Conservation (phyloP, 2,329 filamentous ascomycete species). For the Fusarium sp. region DNA sequence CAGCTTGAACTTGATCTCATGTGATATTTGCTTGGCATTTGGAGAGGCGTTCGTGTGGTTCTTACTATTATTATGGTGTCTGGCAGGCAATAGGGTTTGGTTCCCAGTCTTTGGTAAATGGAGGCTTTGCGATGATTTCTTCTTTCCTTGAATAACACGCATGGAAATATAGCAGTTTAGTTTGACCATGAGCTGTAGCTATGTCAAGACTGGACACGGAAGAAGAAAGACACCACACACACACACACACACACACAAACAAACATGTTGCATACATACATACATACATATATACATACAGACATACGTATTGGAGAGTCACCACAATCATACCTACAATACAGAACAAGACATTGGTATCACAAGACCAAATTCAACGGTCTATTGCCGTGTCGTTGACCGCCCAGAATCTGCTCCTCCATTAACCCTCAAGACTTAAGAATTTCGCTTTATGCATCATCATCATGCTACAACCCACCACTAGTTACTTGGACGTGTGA, state of each 20-base stretch:
- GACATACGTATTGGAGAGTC: slow-evolving; percentile 28
- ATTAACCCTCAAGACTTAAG: background rate
- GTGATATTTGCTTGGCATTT: slow-evolving; percentile 10
- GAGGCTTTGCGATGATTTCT: slow-evolving; percentile 7
- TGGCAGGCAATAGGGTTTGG: background rate
- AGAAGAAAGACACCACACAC: slow-evolving; percentile 5
- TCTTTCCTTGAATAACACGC: slow-evolving; percentile 20
- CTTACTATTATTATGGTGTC: slow-evolving; percentile 12
- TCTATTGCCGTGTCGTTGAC: slow-evolving; percentile 17
- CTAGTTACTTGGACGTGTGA: background rate
- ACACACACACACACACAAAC: background rate
- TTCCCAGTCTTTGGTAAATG: slow-evolving; percentile 13
- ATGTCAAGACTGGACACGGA: slow-evolving; percentile 14
- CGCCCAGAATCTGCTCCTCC: background rate
- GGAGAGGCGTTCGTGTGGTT: slow-evolving; percentile 33
- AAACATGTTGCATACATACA: background rate
- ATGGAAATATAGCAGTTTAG: slow-evolving; percentile 17
- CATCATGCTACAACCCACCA: slow-evolving; percentile 20
- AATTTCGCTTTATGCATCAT: slow-evolving; percentile 4
- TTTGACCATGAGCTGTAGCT: slow-evolving; percentile 17
- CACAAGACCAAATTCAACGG: slow-evolving; percentile 10
- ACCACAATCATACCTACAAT: slow-evolving; percentile 1
- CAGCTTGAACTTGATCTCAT: slow-evolving; percentile 8
- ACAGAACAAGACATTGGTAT: slow-evolving; percentile 17
- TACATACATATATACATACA: slow-evolving; percentile 9